These are phyloP conservation scores for Fusarium tjaetaba DNA, from an alignment of 2,329 filamentous ascomycete genomes.

Conservation along the genomic window DNA sequence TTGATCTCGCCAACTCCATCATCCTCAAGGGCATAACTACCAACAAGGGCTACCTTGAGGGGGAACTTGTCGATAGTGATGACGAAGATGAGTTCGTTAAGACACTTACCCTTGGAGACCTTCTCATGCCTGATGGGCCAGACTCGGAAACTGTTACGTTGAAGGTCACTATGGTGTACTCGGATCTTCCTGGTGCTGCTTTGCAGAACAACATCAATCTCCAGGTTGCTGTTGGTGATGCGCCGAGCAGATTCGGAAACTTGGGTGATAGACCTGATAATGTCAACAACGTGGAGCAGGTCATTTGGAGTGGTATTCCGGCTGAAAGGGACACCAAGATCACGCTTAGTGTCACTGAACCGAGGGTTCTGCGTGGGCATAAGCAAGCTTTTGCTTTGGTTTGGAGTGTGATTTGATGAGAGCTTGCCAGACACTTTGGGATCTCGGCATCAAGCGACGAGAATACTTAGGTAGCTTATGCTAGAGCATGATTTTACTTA, in stretches of 20 bases:
- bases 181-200: background rate
- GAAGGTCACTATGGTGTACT: background rate
- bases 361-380: background rate
- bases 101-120: background rate
- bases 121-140: background rate
- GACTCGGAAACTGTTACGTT: background rate
- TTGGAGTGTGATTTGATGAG: background rate
- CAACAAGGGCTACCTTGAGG: background rate
- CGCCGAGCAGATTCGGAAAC: background rate
- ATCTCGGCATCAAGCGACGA: fast-evolving
- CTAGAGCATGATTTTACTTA: no score
- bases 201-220: background rate
- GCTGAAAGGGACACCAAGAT: background rate
- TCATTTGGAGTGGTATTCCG: background rate
- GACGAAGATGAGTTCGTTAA: background rate
- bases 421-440: fast-evolving
- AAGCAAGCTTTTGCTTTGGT: background rate
- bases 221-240: background rate
- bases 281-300: background rate
- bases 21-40: background rate
- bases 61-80: fast-evolving
- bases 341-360: background rate
- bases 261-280: background rate
- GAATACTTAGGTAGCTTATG: fast-evolving
- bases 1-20: background rate